Evolutionary conservation across 768 basidiomycete species (phyloP), one percentile per base, ranked within the genome.

Genomic region (Leccinum uliginosum): DNA sequence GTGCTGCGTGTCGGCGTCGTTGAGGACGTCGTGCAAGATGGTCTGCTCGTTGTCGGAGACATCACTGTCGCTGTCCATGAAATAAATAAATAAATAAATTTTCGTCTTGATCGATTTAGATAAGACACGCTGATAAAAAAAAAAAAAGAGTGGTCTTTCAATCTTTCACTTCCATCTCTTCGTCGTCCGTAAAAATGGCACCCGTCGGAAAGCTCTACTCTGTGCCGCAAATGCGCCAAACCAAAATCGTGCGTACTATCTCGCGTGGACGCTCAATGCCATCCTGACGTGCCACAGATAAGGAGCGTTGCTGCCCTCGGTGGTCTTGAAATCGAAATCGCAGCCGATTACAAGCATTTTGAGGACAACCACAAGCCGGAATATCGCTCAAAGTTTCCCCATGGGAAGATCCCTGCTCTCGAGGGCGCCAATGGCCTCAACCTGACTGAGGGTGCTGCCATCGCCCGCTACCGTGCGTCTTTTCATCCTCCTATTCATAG

Each of bases 401-500:
- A 79, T 56, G 87, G 89, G 55, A 92, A 93, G 78, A 83, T 96
- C 63, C 96, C 97, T 26, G 86, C 88, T 35, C 81, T 88, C 53
- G 91, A 93, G 71, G 77, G 80, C 46, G 73, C 76, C 14, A 83
- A 93, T 71, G 93, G 93, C 54, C 83, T 92, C 79, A 81, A 78
- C 67, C 76, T 97, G 57, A 83, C 84, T 63, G 96, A 96, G 78
- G 79, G 82, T 54, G 69, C 75, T 54, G 84, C 93, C 49, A 93
- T 98, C 73, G 89, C 92, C 47, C 86, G 84, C 56, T 94, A 96
- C 75, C 65, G 96, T 98, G 75, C 84, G 93, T 87, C 63, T 21
- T 24, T 48, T 51, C 40, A 47, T 53, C 24, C 19, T 48, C 45
- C 48, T 57, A 21, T 27, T 47, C 62, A 24, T 43, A 50, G 56